Evolutionary conservation across 2,329 filamentous ascomycete species (phyloP).

Genomic region (Hymenoscyphus fructigenus): DNA sequence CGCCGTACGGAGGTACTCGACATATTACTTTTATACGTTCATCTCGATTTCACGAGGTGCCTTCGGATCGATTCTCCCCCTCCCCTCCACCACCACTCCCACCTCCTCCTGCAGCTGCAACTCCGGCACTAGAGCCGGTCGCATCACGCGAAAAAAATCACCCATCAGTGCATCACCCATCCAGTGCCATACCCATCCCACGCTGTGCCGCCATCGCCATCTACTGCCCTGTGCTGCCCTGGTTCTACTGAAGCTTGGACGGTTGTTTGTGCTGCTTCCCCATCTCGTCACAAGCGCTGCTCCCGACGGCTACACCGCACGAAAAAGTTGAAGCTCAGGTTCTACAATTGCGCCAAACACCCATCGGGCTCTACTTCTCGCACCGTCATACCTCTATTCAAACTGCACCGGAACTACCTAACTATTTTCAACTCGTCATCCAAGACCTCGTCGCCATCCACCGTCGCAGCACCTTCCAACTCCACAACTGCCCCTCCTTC

Average conservation of each 20-base stretch:
- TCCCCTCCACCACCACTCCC: neutral
- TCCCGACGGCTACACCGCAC: slow-evolving; percentile 29
- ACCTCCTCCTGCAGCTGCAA: slow-evolving; percentile 3
- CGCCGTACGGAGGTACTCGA: neutral
- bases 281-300: slow-evolving; percentile 29
- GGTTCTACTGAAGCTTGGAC: slow-evolving; percentile 10
- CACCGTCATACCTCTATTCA: slow-evolving; percentile 17
- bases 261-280: slow-evolving; percentile 14
- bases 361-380: slow-evolving; percentile 4
- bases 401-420: slow-evolving; percentile 15
- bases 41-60: slow-evolving; percentile 2
- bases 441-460: slow-evolving; percentile 11
- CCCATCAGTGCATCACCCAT: neutral
- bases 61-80: neutral
- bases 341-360: slow-evolving; percentile 19
- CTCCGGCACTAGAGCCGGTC: slow-evolving; percentile 3
- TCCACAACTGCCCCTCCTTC: slow-evolving; percentile 21
- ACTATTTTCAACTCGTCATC: slow-evolving; percentile 14
- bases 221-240: slow-evolving; percentile 3
- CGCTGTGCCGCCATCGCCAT: neutral
- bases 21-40: neutral
- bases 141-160: slow-evolving; percentile 7
- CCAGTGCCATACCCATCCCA: neutral
- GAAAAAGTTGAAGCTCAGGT: slow-evolving; percentile 16
- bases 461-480: slow-evolving; percentile 13